phyloP scores from a whole-genome alignment of 306 rosid species.

The Sphenostylis stenocarpa region DNA sequence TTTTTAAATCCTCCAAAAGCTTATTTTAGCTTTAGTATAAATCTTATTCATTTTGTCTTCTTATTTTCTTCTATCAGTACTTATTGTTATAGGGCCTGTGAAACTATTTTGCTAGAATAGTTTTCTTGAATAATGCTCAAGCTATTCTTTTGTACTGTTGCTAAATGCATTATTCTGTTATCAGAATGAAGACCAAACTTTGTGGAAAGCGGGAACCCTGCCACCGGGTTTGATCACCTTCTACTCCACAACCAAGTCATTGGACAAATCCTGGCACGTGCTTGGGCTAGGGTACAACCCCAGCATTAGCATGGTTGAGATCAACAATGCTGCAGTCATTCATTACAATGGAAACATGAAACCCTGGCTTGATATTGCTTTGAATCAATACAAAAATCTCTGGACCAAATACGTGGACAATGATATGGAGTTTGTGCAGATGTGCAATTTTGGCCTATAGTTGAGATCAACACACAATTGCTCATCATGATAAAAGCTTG shows the following conservation, averaged over 20 bases:
- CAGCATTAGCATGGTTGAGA: constrained; percentile 93
- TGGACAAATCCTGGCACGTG: constrained; percentile 99
- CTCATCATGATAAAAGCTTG: constrained; percentile 42
- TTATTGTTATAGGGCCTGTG: neutral
- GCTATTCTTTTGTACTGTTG: constrained; percentile 14
- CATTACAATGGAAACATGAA: constrained; percentile 98
- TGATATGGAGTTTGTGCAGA: constrained; percentile 96
- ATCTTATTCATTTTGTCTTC: neutral
- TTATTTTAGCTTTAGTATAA: neutral
- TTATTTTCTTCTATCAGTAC: neutral
- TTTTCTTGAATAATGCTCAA: constrained; percentile 12
- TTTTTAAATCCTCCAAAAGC: neutral
- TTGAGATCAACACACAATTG: constrained; percentile 28
- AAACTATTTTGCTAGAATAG: neutral
- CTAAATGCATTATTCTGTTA: constrained; percentile 17
- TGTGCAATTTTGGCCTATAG: constrained; percentile 99
- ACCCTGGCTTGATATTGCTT: constrained; percentile 98
- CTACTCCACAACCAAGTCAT: constrained; percentile 81
- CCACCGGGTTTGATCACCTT: constrained; percentile 89
- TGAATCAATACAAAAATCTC: constrained; percentile 92
- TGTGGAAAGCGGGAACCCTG: constrained; percentile 75
- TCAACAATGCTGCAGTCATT: constrained; percentile 91
- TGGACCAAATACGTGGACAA: constrained; percentile 97
- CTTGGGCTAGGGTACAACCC: constrained; percentile 99
- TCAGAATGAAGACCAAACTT: constrained; percentile 73